These are phyloP conservation scores for Volvox carteri DNA, from an alignment of 163 green algal species.

Conservation along the genomic window DNA sequence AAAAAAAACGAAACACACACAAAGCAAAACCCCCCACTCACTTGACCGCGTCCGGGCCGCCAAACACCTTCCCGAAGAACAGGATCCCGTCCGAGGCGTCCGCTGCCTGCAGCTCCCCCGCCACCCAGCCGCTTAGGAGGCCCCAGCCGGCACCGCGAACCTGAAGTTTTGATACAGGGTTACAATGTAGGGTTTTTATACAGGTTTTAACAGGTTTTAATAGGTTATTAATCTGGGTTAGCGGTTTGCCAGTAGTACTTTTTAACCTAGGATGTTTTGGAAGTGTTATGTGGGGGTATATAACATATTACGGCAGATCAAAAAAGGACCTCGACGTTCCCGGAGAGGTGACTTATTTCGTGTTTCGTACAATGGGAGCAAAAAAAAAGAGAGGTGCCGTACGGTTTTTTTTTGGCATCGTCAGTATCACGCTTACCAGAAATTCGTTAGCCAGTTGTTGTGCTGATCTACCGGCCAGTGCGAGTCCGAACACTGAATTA, in stretches of 20 bases:
- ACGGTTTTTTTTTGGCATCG: neutral
- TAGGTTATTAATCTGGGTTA: no score
- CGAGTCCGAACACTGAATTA: constrained; percentile 5
- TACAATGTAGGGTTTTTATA: no score
- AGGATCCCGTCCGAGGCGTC: constrained; percentile 41
- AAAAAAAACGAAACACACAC: no score
- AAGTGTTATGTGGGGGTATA: neutral
- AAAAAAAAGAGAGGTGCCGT: neutral
- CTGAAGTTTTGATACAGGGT: no score
- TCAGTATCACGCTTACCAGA: neutral
- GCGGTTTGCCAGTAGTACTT: no score
- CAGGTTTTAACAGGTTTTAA: no score
- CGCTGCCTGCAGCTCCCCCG: neutral
- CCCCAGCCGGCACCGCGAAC: constrained; percentile 41
- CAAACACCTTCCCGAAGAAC: constrained; percentile 46
- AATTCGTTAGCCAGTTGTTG: constrained; percentile 52
- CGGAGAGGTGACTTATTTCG: neutral
- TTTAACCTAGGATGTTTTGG: no score
- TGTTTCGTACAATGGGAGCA: neutral
- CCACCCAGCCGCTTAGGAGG: constrained; percentile 16
- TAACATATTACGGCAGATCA: neutral
- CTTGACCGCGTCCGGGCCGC: constrained; percentile 3
- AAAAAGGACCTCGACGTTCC: neutral
- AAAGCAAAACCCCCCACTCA: no score
- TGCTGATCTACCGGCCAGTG: constrained; percentile 7